Percentiles rank a stretch among this genome's conserved stretches.
Conservation (phyloP, 371 early-diverging fungal genomes). For the Cokeromyces recurvatus region DNA sequence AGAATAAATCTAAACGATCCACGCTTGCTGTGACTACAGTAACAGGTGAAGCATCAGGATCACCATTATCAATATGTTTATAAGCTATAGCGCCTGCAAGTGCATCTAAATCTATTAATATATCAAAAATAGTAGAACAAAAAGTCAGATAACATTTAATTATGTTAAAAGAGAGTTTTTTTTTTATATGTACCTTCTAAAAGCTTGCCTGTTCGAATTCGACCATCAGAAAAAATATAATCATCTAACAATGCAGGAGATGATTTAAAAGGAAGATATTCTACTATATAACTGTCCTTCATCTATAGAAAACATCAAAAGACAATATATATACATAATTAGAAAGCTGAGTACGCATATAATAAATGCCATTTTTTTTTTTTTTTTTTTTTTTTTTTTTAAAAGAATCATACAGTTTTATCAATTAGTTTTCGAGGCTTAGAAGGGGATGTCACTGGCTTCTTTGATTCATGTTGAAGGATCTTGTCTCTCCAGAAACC, state of each 20-base stretch:
- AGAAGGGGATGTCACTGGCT: not conserved
- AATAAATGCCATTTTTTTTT: too few relatives aligned
- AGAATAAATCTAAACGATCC: constrained; percentile 82
- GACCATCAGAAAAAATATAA: constrained; percentile 73
- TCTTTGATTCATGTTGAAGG: constrained; percentile 13
- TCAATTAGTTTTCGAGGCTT: constrained; percentile 14
- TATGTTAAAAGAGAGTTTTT: too few relatives aligned
- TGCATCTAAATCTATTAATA: constrained; percentile 77
- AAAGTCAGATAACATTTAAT: not conserved
- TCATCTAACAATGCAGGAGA: constrained; percentile 73
- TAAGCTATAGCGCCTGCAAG: constrained; percentile 81
- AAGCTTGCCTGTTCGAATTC: constrained; percentile 61
- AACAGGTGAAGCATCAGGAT: constrained; percentile 54
- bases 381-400: too few relatives aligned
- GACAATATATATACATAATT: not conserved
- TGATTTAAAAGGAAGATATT: constrained; percentile 73
- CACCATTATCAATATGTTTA: constrained; percentile 70
- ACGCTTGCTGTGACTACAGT: constrained; percentile 88
- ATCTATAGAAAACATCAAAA: constrained; percentile 14
- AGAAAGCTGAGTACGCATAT: too few relatives aligned
- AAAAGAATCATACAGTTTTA: constrained; percentile 10
- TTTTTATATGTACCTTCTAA: constrained; percentile 34
- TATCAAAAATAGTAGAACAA: too few relatives aligned
- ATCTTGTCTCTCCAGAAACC: constrained; percentile 41
- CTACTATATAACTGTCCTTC: constrained; percentile 74